Conservation (phyloP, 2,329 filamentous ascomycete species). For the Penicillium sp. region DNA sequence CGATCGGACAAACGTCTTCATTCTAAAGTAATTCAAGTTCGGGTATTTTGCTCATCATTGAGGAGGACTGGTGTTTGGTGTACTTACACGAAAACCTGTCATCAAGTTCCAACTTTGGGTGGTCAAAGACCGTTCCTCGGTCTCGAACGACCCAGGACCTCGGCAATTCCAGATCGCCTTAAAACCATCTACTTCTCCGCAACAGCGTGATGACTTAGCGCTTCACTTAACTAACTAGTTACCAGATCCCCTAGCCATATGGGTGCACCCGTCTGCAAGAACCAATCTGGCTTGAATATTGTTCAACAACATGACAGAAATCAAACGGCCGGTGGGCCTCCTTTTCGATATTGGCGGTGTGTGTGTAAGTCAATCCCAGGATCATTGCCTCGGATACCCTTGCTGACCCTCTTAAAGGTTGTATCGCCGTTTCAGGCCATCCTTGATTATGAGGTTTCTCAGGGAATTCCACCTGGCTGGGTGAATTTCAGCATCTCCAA, state of each 20-base stretch:
- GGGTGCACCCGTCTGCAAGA: neutral
- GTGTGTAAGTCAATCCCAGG: conserved; percentile 61
- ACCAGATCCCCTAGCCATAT: neutral
- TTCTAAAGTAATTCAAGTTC: neutral
- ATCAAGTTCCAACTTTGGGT: neutral
- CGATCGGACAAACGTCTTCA: neutral
- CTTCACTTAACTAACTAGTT: neutral
- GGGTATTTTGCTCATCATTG: neutral
- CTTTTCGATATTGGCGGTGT: conserved; percentile 97
- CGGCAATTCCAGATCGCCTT: conserved; percentile 22
- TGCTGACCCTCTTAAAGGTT: conserved; percentile 54
- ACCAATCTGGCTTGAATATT: neutral
- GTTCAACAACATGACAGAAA: conserved; percentile 37
- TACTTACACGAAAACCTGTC: neutral
- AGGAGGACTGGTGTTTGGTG: neutral
- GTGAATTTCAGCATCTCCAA: conserved; percentile 84
- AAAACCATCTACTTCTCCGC: conserved; percentile 7
- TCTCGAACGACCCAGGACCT: conserved; percentile 20
- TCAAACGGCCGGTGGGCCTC: conserved; percentile 62
- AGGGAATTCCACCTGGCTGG: conserved; percentile 79
- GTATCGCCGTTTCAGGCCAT: conserved; percentile 90
- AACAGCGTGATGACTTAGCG: conserved; percentile 1
- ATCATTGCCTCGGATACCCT: neutral
- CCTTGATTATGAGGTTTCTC: conserved; percentile 75
- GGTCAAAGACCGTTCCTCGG: conserved; percentile 11